Percentiles rank a stretch among this genome's conserved stretches.
Evolutionary conservation across 1,284 basidiomycete species (phyloP).

Genomic region (Rhodotorula sp.): DNA sequence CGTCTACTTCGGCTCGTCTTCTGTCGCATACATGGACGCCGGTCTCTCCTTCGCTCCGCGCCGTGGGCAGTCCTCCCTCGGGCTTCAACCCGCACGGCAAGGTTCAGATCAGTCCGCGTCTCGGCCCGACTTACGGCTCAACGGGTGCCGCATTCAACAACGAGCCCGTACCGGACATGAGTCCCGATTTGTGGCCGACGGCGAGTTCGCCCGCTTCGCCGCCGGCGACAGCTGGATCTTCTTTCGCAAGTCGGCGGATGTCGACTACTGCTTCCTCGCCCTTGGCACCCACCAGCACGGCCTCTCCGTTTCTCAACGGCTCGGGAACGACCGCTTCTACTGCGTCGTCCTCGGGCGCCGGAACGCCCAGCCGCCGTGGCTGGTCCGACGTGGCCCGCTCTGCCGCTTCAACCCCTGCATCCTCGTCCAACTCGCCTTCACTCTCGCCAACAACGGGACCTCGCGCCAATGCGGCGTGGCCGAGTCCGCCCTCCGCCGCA

Average conservation of each 20-base stretch:
- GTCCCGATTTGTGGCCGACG: slow-evolving; percentile 28
- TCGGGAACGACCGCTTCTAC: neutral
- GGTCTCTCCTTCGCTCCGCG: slow-evolving; percentile 18
- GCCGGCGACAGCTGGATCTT: neutral
- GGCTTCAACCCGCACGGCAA: slow-evolving; percentile 20
- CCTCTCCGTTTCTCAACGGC: neutral
- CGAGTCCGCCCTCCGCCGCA: slow-evolving; percentile 5
- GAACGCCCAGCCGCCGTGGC: slow-evolving; percentile 18
- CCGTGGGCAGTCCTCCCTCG: slow-evolving; percentile 11
- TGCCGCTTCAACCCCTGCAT: neutral
- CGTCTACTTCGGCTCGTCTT: slow-evolving; percentile 18
- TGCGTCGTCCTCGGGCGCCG: neutral
- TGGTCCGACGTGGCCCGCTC: slow-evolving; percentile 33
- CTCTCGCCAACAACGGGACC: neutral
- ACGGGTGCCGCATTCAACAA: neutral
- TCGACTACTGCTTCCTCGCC: neutral
- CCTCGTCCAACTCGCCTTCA: neutral
- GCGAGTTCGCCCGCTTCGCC: slow-evolving; percentile 2
- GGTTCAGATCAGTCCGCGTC: slow-evolving; percentile 38
- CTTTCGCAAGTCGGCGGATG: neutral
- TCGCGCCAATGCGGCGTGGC: neutral
- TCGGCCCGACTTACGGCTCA: slow-evolving; percentile 36
- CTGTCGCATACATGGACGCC: slow-evolving; percentile 25
- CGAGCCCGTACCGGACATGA: slow-evolving; percentile 31
- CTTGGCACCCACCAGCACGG: neutral